These are phyloP conservation scores for Xylaria grammica DNA, from an alignment of 495 filamentous ascomycete species.

Conservation along the genomic window DNA sequence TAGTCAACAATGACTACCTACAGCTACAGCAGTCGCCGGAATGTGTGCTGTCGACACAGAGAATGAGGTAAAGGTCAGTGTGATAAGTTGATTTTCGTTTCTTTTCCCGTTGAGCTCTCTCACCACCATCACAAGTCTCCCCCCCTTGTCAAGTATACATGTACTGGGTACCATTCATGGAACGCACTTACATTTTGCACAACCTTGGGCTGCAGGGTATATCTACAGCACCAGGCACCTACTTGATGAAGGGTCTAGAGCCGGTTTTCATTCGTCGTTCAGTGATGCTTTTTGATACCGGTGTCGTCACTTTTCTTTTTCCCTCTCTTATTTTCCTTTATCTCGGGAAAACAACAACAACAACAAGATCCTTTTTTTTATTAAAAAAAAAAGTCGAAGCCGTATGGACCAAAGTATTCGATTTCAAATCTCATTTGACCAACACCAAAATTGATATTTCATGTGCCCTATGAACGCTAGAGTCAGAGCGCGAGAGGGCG, in stretches of 20 bases:
- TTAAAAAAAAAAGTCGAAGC: background rate
- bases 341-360: background rate
- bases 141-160: slow-evolving; percentile 12
- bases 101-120: slow-evolving; percentile 16
- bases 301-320: slow-evolving; percentile 9
- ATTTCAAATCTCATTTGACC: background rate
- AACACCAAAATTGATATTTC: background rate
- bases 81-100: slow-evolving; percentile 19
- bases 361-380: background rate
- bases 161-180: slow-evolving; percentile 16
- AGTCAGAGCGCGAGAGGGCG: slow-evolving; percentile 6
- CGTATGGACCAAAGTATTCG: background rate
- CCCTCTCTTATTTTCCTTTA: background rate
- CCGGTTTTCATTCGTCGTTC: slow-evolving; percentile 17
- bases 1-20: slow-evolving; percentile 16
- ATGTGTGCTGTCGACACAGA: background rate
- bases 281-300: slow-evolving; percentile 12
- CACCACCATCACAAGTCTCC: background rate
- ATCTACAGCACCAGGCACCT: slow-evolving; percentile 19
- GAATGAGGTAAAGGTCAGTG: slow-evolving; percentile 20
- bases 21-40: slow-evolving; percentile 13
- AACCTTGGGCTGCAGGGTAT: slow-evolving; percentile 23
- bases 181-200: slow-evolving; percentile 20
- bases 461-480: background rate
- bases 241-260: slow-evolving; percentile 17